phyloP scores from a whole-genome alignment of 176 grass and related monocot genomes.

The Rhynchospora tenuis region DNA sequence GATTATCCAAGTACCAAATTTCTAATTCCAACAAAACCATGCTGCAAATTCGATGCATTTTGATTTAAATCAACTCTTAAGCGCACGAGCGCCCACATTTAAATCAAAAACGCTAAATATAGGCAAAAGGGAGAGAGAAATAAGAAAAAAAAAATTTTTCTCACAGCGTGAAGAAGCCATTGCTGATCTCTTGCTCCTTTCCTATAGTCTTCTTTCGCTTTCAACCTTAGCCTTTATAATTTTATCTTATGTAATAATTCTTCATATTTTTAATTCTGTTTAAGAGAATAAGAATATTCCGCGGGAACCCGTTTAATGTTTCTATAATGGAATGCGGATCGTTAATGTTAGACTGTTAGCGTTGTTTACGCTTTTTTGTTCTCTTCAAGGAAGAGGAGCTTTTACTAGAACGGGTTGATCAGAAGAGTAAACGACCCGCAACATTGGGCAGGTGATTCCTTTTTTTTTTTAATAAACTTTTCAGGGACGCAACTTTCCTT shows the following conservation, averaged over 20 bases:
- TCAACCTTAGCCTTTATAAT: background rate
- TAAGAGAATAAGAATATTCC: background rate
- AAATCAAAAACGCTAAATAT: background rate
- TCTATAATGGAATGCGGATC: background rate
- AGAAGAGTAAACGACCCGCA: background rate
- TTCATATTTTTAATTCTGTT: background rate
- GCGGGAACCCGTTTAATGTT: background rate
- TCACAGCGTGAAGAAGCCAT: slow-evolving; percentile 1
- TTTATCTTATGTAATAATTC: background rate
- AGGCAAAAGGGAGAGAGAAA: background rate
- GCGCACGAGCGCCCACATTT: background rate
- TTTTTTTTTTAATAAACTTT: no score
- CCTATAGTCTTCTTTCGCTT: background rate
- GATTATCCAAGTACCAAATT: background rate
- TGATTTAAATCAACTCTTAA: background rate
- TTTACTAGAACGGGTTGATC: background rate
- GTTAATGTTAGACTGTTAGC: background rate
- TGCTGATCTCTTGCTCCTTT: background rate
- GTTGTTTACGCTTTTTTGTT: background rate
- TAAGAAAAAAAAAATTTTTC: background rate
- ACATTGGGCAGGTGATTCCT: background rate
- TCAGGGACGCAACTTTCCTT: no score
- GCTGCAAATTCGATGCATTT: background rate
- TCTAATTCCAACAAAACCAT: background rate
- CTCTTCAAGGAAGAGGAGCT: no score